phyloP scores from a whole-genome alignment of 108 stramenopile genomes.

The Cyclostephanos tholiformis region DNA sequence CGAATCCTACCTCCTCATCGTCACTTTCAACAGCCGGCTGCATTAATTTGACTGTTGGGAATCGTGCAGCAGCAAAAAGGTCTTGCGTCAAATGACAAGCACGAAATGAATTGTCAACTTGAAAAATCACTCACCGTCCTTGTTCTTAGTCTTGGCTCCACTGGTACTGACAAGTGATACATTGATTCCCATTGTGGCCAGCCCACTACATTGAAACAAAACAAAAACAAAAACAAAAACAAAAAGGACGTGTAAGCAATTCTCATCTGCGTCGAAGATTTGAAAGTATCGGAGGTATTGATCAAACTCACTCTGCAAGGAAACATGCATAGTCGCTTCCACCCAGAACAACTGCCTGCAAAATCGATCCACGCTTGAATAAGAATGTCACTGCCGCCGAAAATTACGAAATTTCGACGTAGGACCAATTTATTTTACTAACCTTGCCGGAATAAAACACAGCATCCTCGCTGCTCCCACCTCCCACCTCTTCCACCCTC shows the following conservation, averaged over 20 bases:
- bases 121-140: conserved; percentile 15
- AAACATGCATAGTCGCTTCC: conserved; percentile 73
- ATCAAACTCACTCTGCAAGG: conserved; percentile 57
- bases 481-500: conserved; percentile 59
- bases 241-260: conserved; percentile 6
- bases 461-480: conserved; percentile 24
- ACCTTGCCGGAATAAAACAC: conserved; percentile 49
- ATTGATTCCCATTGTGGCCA: conserved; percentile 69
- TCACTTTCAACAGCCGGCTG: conserved; percentile 53
- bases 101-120: not conserved
- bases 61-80: not conserved
- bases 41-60: conserved; percentile 49
- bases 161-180: conserved; percentile 66
- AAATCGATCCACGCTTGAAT: not conserved
- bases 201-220: conserved; percentile 31
- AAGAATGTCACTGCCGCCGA: not conserved
- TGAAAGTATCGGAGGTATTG: not conserved
- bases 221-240: not conserved
- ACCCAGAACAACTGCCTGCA: conserved; percentile 72
- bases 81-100: not conserved
- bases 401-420: not conserved
- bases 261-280: not conserved
- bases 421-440: no score
- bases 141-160: conserved; percentile 30
- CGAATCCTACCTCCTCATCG: conserved; percentile 59